Evolutionary conservation across 2,329 filamentous ascomycete genomes (phyloP), one percentile per base, ranked within the genome.

Genomic region (Fusarium sp.): DNA sequence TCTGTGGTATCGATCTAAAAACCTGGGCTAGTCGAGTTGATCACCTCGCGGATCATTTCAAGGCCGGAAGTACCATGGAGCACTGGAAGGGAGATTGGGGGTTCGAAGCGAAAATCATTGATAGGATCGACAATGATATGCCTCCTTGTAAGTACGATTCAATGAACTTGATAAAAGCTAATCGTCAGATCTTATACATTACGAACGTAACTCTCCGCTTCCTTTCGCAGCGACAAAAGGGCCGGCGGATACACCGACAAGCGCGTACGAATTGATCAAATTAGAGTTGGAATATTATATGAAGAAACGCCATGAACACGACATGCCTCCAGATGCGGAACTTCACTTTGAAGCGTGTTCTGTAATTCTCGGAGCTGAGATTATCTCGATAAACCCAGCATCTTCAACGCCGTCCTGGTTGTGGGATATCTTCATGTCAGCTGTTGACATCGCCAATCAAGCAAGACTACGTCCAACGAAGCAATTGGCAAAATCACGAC

Each of bases 11-110:
- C 26, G 56, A 67, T 0, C 74, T 82, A 28, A 74, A 75, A 34
- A 77, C 79, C 0, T 82, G 80, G 80, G 72, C 69, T 67, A 65
- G 68, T 72, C 20, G 79, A 15, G 68, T 71, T 8, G 61, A 81
- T 44, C 80, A 82, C 62, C 62, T 82, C 1, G 79, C 79, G 0
- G 78, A 80, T 7, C 80, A 82, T 65, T 82, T 81, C 63, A 80
- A 78, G 50, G 73, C 72, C 23, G 80, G 80, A 14, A 77, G 70
- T 28, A 78, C 73, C 2, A 82, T 82, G 79, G 76, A 75, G 19
- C 75, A 80, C 17, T 82, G 80, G 80, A 77, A 80, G 49, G 80
- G 80, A 19, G 78, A 81, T 44, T 81, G 80, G 78, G 80, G 80
- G 7, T 81, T 82, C 43, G 80, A 81, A 14, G 65, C 73, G 1